Conservation (phyloP, 1,139 yeast species). For the Diutina ranongensis region DNA sequence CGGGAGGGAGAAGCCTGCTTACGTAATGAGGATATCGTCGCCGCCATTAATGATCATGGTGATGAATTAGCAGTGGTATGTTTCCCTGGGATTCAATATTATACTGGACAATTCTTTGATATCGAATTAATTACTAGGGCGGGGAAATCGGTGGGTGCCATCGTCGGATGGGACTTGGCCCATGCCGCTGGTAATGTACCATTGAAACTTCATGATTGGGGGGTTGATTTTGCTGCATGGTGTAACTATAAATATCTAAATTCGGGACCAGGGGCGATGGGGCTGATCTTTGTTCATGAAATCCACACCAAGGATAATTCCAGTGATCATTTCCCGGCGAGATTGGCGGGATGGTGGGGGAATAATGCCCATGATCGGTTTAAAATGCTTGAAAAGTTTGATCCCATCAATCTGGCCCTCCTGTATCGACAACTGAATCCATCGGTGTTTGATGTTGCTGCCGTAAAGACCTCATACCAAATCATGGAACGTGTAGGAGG, state of each 20-base stretch:
- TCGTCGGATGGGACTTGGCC: conserved; percentile 93
- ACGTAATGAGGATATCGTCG: conserved; percentile 51
- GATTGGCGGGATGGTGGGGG: conserved; percentile 98
- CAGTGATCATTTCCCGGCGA: conserved; percentile 33
- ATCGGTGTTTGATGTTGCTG: conserved; percentile 70
- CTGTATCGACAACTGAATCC: conserved; percentile 93
- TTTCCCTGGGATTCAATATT: conserved; percentile 84
- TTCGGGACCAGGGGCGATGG: conserved; percentile 89
- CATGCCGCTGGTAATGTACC: conserved; percentile 89
- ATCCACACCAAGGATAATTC: conserved; percentile 26
- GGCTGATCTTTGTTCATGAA: conserved; percentile 69
- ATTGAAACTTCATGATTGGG: conserved; percentile 71
- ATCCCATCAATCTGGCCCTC: conserved; percentile 72
- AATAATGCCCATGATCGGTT: conserved; percentile 61
- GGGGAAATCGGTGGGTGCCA: conserved; percentile 42
- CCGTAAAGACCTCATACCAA: conserved; percentile 56
- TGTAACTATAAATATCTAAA: conserved; percentile 88
- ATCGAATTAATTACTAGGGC: conserved; percentile 52
- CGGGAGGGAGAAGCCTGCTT: conserved; percentile 43
- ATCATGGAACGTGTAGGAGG: conserved; percentile 57
- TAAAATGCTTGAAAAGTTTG: conserved; percentile 67
- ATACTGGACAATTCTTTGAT: conserved; percentile 81
- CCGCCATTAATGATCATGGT: conserved; percentile 42
- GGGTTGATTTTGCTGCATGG: conserved; percentile 89
- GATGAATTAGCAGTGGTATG: conserved; percentile 63